Base-by-base conservation (phyloP, 2,329 filamentous ascomycete species). In the Stenocarpella maydis region DNA sequence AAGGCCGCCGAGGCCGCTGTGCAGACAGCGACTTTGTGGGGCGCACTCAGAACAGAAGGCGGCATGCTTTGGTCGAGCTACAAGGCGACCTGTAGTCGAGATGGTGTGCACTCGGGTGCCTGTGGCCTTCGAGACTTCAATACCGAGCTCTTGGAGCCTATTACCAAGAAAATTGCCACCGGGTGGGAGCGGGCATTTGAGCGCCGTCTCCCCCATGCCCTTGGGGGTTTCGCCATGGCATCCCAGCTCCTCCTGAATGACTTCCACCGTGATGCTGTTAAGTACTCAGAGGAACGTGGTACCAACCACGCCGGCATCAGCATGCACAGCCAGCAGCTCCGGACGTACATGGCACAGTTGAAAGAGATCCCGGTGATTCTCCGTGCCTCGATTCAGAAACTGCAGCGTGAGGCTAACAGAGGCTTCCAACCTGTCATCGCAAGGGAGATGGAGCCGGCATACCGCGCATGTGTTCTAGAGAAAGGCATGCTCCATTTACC, bases 81-180 rank as follows among this genome's bases (percentile, higher is more conserved):
- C 50, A 53, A 53, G 24, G 50, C 50, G 9, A 53, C 50, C 9
- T 53, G 50, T 21, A 26, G 50, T n/a, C 50, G 50, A 3, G n/a
- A 28, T 34, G 50, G 50, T 26, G 50, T 53, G 26, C 34, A n/a
- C 28, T 12, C 26, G 19, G 50, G 50, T n/a, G 50, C 50, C 28
- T 53, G 26, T n/a, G 50, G 50, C 26, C 17, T 17, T 31, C 50
- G 50, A n/a, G 50, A 53, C 50, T 53, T 53, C 50, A 53, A 53
- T n/a, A 26, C 50, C 28, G 50, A 53, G 50, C 50, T 53, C 17
- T 7, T 53, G 26, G 50, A 53, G 50, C 50, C 50, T 31, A 53
- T 53, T 26, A 53, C 8, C 50, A 53, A 53, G 50, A 26, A 53
- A 10, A 26, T 53, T 10, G 50, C 50, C 19, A 53, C 8, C 28